These are phyloP conservation scores for Mycena chlorophos DNA, from an alignment of 768 basidiomycete genomes.

Conservation along the genomic window DNA sequence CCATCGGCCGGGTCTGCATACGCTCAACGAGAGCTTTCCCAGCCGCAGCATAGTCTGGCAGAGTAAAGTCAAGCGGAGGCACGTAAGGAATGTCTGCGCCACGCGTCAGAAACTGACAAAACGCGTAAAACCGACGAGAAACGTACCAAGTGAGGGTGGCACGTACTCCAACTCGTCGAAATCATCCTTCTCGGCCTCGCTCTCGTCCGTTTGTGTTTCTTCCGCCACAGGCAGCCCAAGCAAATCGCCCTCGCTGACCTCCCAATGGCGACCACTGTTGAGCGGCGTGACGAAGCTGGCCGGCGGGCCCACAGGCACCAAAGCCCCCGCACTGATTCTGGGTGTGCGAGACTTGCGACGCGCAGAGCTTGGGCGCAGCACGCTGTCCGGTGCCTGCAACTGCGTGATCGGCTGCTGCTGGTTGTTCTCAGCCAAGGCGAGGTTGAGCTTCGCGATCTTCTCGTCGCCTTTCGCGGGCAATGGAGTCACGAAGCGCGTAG, in stretches of 20 bases:
- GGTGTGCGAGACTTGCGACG: conserved; percentile 64
- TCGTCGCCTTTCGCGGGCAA: conserved; percentile 31
- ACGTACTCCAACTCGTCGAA: conserved; percentile 54
- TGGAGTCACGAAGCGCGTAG: conserved; percentile 36
- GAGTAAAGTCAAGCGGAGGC: conserved; percentile 45
- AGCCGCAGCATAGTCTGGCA: conserved; percentile 45
- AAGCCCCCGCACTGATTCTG: conserved; percentile 37
- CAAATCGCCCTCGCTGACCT: conserved; percentile 58
- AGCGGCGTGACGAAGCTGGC: conserved; percentile 66
- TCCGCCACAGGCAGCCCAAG: conserved; percentile 1
- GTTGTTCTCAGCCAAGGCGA: conserved; percentile 18
- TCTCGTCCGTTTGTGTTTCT: conserved; percentile 32
- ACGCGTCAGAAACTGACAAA: neutral
- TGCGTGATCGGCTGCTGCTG: conserved; percentile 13
- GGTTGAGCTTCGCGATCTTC: conserved; percentile 37
- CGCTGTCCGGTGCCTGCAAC: conserved; percentile 38
- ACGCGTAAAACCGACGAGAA: neutral
- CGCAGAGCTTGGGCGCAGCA: conserved; percentile 64
- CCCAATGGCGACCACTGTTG: conserved; percentile 71
- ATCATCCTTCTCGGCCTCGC: conserved; percentile 34
- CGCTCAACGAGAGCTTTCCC: conserved; percentile 38
- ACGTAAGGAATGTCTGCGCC: conserved; percentile 42
- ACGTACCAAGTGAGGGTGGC: conserved; percentile 45
- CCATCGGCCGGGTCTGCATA: conserved; percentile 30
- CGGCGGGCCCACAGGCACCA: neutral